These are phyloP conservation scores for Cladosporium sphaerospermum DNA, from an alignment of 2,329 filamentous ascomycete genomes.

Conservation along the genomic window DNA sequence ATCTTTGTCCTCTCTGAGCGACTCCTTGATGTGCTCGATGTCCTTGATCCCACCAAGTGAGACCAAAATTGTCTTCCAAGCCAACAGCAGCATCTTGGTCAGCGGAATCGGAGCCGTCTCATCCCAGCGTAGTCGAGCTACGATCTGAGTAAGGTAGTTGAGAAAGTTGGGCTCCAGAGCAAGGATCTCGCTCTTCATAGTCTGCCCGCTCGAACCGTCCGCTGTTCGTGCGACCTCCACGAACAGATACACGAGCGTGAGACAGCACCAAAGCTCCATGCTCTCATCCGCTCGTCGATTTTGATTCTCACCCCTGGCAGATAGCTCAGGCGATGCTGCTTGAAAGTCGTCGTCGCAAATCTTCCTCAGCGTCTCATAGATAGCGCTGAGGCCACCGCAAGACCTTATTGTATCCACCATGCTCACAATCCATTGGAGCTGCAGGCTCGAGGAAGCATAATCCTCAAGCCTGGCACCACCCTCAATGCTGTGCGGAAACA, in stretches of 20 bases:
- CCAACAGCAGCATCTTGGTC: constrained; percentile 55
- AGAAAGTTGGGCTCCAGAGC: constrained; percentile 55
- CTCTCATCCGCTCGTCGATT: constrained; percentile 25
- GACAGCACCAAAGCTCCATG: constrained; percentile 43
- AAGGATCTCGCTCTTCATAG: constrained; percentile 28
- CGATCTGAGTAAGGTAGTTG: constrained; percentile 61
- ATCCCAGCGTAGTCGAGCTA: constrained; percentile 50
- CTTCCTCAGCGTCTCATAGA: constrained; percentile 35
- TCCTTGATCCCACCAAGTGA: constrained; percentile 74
- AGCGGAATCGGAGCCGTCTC: constrained; percentile 54
- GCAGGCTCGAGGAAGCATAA: constrained; percentile 32
- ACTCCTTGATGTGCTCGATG: constrained; percentile 66
- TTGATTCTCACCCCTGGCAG: constrained; percentile 22
- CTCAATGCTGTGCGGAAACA: constrained; percentile 20
- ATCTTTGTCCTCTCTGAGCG: constrained; percentile 55
- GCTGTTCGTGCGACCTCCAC: constrained; percentile 39
- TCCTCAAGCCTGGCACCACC: constrained; percentile 28
- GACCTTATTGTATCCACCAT: constrained; percentile 39
- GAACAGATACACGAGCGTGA: constrained; percentile 45
- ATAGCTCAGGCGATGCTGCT: constrained; percentile 16
- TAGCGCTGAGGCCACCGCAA: constrained; percentile 33
- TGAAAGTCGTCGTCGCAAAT: constrained; percentile 26
- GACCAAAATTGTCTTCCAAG: constrained; percentile 88
- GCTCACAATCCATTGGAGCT: constrained; percentile 40
- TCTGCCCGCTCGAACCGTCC: constrained; percentile 19